Conservation (phyloP, 345 rosid species). For the Lepidium africanum region DNA sequence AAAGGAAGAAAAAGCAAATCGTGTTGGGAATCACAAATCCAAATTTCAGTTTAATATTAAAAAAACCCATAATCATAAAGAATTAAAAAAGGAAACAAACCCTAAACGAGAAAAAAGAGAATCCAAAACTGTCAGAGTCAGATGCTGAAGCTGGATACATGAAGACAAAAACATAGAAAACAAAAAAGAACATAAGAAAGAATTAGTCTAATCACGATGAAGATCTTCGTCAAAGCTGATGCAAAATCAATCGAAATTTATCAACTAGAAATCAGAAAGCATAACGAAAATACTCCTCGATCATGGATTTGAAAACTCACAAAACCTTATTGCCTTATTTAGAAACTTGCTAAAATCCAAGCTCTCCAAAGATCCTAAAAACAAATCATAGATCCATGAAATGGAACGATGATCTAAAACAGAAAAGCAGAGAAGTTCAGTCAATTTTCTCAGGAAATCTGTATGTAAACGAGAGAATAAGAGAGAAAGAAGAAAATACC, state of each 20-base stretch:
- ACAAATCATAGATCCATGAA: constrained; percentile 9
- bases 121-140: background rate
- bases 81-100: background rate
- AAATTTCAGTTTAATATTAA: background rate
- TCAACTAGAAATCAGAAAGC: background rate
- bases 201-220: background rate
- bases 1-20: background rate
- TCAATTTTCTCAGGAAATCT: background rate
- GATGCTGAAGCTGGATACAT: background rate
- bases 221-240: background rate
- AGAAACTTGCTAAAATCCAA: background rate
- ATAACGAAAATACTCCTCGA: background rate
- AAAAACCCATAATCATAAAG: background rate
- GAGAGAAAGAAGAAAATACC: background rate
- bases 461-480: background rate
- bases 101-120: background rate
- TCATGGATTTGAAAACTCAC: background rate
- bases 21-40: background rate
- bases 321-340: background rate
- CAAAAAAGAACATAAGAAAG: background rate
- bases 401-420: background rate
- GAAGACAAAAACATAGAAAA: background rate
- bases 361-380: background rate
- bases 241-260: background rate
- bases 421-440: background rate